A percentile compares a stretch with the other conserved stretches of the same genome.
Conservation (phyloP, 768 basidiomycete species). For the Leccinum subtestaceum region DNA sequence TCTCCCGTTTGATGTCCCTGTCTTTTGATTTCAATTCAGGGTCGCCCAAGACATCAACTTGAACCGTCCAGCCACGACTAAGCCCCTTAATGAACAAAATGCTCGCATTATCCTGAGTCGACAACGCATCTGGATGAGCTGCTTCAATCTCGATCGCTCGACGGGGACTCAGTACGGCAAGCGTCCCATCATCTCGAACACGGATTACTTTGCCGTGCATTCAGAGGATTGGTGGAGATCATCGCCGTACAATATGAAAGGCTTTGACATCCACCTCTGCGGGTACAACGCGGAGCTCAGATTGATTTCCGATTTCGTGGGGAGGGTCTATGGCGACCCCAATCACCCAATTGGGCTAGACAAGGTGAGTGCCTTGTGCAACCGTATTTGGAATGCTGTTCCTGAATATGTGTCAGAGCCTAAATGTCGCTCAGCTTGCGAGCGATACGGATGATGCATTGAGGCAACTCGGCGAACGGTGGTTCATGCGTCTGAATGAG, state of each 20-base stretch:
- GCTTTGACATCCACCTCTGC: slow-evolving; percentile 80
- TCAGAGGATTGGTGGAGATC: slow-evolving; percentile 68
- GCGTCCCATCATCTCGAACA: slow-evolving; percentile 71
- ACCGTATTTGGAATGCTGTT: neutral
- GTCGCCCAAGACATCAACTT: slow-evolving; percentile 89
- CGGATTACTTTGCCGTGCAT: slow-evolving; percentile 73
- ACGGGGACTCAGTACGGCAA: slow-evolving; percentile 89
- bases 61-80: slow-evolving; percentile 70
- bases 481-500: slow-evolving; percentile 50
- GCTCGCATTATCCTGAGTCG: slow-evolving; percentile 87
- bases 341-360: slow-evolving; percentile 73
- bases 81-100: slow-evolving; percentile 75
- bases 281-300: slow-evolving; percentile 75
- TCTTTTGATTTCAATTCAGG: slow-evolving; percentile 38
- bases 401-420: slow-evolving; percentile 38
- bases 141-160: slow-evolving; percentile 88
- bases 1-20: neutral
- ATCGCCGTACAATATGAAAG: slow-evolving; percentile 62
- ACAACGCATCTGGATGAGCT: slow-evolving; percentile 86
- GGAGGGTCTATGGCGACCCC: slow-evolving; percentile 70
- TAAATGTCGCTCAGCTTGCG: slow-evolving; percentile 63
- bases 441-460: slow-evolving; percentile 68
- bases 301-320: slow-evolving; percentile 56
- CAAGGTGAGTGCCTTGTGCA: slow-evolving; percentile 43
- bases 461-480: slow-evolving; percentile 49